These are phyloP conservation scores for Sungouiella blattae DNA, from an alignment of 805 yeast genomes.

Conservation along the genomic window DNA sequence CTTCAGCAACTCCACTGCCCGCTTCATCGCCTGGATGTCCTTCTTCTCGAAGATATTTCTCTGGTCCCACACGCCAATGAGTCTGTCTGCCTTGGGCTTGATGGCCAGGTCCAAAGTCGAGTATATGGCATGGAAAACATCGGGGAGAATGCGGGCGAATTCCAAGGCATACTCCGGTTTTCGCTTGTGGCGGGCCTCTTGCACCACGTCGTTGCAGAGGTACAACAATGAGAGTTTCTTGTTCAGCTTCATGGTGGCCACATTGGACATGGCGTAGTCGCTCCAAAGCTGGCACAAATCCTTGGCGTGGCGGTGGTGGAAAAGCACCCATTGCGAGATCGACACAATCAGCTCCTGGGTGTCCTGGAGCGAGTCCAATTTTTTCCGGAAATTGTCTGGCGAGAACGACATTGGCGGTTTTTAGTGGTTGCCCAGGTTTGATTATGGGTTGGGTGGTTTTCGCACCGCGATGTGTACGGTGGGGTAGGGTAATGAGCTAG, in stretches of 20 bases:
- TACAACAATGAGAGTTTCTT: constrained; percentile 60
- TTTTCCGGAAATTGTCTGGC: constrained; percentile 45
- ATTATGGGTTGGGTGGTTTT: no score
- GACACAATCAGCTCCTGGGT: constrained; percentile 71
- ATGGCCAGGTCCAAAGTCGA: constrained; percentile 29
- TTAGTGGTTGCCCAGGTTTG: no score
- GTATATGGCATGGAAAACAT: constrained; percentile 32
- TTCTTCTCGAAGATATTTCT: constrained; percentile 40
- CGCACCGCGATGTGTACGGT: no score
- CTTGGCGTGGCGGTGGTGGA: constrained; percentile 58
- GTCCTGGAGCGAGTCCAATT: constrained; percentile 48
- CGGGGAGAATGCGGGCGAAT: constrained; percentile 50
- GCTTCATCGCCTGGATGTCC: constrained; percentile 27
- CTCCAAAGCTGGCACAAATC: constrained; percentile 56
- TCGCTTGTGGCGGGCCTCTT: constrained; percentile 64
- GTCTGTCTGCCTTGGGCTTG: constrained; percentile 47
- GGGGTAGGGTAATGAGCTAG: no score
- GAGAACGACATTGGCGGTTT: constrained; percentile 58
- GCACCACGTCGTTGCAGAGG: constrained; percentile 78
- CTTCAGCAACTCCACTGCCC: constrained; percentile 20
- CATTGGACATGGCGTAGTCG: constrained; percentile 22
- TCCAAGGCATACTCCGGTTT: constrained; percentile 56
- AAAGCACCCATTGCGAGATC: constrained; percentile 71
- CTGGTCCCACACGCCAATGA: constrained; percentile 57
- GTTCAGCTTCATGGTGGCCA: constrained; percentile 7